Evolutionary conservation across 1,284 basidiomycete species (phyloP), one percentile per base, ranked within the genome.

Genomic region (Ganoderma boninense): DNA sequence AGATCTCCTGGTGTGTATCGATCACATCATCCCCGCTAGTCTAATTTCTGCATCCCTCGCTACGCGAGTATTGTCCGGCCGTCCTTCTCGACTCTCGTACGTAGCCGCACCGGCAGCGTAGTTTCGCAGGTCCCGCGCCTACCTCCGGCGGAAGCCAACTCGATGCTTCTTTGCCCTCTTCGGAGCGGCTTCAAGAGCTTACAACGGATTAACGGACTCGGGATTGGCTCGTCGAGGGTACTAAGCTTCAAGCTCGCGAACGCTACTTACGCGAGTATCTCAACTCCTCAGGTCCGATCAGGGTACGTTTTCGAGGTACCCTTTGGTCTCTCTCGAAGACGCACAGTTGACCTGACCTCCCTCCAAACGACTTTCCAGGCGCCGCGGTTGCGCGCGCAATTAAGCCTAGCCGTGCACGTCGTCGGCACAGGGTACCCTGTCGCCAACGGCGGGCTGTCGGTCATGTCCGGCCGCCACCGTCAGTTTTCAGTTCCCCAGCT

Each of bases 61-160:
- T 57, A n/a, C 54, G 54, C 54, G 54, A 57, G 54, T 57, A n/a
- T 35, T 57, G 54, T 57, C 54, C 29, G 32, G 29, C 54, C 7
- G 10, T 4, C 54, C 54, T 56, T 35, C 54, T 57, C 29, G 6
- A 35, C 54, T 29, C 35, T 29, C 26, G 23, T 14, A 16, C 42
- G 23, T 57, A 29, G 54, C 54, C 32, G 32, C 32, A 18, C 32
- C 54, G 54, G 29, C 29, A 57, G 14, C 29, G 3, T 35, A 10
- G 18, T 57, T 35, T 32, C 20, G 32, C 10, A 13, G 6, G 6
- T 18, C 32, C 29, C 32, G 29, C 54, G 29, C 26, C 26, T 32
- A n/a, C 29, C 54, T 16, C 10, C 54, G 23, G 23, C 29, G 29
- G 49, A 54, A 54, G 49, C 49, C 49, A 54, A 13, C 23, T 14